Percentiles rank a stretch among this genome's conserved stretches.
phyloP scores from a whole-genome alignment of 2,329 filamentous ascomycete species.

The Aspergillus texensis region DNA sequence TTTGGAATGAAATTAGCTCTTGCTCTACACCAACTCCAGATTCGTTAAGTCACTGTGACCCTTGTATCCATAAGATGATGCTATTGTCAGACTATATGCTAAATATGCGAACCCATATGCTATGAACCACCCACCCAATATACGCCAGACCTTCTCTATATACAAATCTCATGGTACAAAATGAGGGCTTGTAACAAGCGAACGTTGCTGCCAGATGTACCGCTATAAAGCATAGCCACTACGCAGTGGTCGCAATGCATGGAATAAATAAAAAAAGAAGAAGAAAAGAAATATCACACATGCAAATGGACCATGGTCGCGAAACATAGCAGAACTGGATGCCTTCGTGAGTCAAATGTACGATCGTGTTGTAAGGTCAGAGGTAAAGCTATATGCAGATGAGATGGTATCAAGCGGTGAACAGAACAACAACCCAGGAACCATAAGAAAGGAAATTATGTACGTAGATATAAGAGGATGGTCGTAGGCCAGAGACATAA shows the following conservation, averaged over 20 bases:
- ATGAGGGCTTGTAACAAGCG: neutral
- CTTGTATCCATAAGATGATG: neutral
- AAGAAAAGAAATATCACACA: neutral
- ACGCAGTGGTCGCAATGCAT: neutral
- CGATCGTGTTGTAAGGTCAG: neutral
- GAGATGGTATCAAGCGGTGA: slow-evolving; percentile 8
- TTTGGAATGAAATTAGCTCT: neutral
- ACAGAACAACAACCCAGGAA: slow-evolving; percentile 1
- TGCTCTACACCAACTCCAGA: neutral
- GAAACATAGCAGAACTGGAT: neutral
- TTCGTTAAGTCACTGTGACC: neutral
- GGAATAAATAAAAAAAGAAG: neutral
- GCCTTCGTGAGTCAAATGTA: neutral
- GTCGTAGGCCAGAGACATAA: too few relatives aligned
- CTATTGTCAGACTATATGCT: neutral
- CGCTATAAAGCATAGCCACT: neutral
- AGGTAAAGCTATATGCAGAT: slow-evolving; percentile 19
- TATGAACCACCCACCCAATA: neutral
- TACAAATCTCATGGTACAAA: neutral
- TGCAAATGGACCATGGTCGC: neutral
- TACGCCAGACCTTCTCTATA: slow-evolving; percentile 3
- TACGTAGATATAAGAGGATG: neutral
- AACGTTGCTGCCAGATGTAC: neutral
- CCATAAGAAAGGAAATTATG: neutral
- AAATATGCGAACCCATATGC: slow-evolving; percentile 1